Conservation (phyloP, 495 filamentous ascomycete species). For the Saxispiralis lemnorum region DNA sequence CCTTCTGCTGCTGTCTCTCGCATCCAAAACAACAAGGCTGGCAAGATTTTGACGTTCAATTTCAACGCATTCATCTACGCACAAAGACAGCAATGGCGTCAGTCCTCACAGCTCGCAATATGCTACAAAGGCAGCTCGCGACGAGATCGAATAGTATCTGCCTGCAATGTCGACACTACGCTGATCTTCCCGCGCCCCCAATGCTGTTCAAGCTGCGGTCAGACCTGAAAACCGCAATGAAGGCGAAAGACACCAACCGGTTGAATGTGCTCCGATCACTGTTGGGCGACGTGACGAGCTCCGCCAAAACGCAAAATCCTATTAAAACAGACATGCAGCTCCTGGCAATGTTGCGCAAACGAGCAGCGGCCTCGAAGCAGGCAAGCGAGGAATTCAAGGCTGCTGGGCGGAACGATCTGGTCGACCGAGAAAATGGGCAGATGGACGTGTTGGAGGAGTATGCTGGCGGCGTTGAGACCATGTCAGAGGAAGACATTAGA, state of each 20-base stretch:
- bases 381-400: conserved; percentile 35
- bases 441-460: conserved; percentile 40
- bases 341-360: conserved; percentile 40
- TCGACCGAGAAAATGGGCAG: conserved; percentile 40
- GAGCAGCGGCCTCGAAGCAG: conserved; percentile 29
- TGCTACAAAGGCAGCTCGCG: conserved; percentile 19
- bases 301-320: conserved; percentile 39
- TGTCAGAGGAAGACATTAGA: conserved; percentile 31
- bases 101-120: conserved; percentile 13
- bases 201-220: conserved; percentile 32
- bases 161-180: conserved; percentile 17
- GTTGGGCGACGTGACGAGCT: conserved; percentile 45
- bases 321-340: conserved; percentile 41
- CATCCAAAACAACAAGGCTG: neutral
- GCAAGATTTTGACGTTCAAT: neutral
- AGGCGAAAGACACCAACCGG: conserved; percentile 38
- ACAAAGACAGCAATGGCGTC: conserved; percentile 1
- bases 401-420: conserved; percentile 37
- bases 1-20: too few relatives aligned
- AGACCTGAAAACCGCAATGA: conserved; percentile 45
- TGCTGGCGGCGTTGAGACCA: conserved; percentile 32
- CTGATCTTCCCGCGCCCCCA: conserved; percentile 18
- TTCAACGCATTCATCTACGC: too few relatives aligned
- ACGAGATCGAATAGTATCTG: conserved; percentile 1
- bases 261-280: conserved; percentile 41